Base-by-base conservation (phyloP, 208 protist species). In the Leishmania turanica region DNA sequence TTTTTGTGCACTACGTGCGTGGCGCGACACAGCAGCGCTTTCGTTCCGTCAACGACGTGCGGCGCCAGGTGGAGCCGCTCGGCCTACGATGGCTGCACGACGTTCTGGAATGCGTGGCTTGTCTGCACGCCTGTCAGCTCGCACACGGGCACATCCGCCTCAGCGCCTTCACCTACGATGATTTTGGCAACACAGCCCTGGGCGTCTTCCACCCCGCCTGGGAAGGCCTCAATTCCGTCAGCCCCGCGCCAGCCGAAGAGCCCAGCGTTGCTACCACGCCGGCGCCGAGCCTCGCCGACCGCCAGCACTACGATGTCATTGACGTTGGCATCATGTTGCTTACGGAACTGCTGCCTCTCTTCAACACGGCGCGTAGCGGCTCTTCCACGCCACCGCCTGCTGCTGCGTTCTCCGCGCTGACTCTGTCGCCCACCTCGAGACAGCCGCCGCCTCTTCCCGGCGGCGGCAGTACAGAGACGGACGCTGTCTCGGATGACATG, bases 111-210 rank as follows among this genome's bases (percentile, higher is more conserved):
- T 88, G 83, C 72, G 85, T 95, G 54, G 88, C 88, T 54, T 91
- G 91, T 69, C 69, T 95, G 11, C 92, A 95, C 83, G 80, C 86
- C 51, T 91, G 88, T 65, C 88, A 89, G 31, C 77, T 91, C 75
- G 83, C 87, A 4, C 92, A 95, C 83, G 92, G 90, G 19, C 58
- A 81, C 69, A 75, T 95, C 42, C 75, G 73, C 19, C 81, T 95
- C 47, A 90, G 87, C 78, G 89, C 83, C 83, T 95, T 95, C 84
- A 95, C 90, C 21, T 93, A 90, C 83, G 92, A 95, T 79, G 89
- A 92, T 79, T 95, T 95, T 79, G 92, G 92, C 76, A 92, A 93
- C 80, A 91, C 88, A 3, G 84, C 87, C 37, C 78, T 95, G 0
- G 92, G 90, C n/a, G 82, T 88, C 53, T 95, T 95, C 68, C 83